Conservation (phyloP, 371 early-diverging fungal species). For the Cokeromyces recurvatus region DNA sequence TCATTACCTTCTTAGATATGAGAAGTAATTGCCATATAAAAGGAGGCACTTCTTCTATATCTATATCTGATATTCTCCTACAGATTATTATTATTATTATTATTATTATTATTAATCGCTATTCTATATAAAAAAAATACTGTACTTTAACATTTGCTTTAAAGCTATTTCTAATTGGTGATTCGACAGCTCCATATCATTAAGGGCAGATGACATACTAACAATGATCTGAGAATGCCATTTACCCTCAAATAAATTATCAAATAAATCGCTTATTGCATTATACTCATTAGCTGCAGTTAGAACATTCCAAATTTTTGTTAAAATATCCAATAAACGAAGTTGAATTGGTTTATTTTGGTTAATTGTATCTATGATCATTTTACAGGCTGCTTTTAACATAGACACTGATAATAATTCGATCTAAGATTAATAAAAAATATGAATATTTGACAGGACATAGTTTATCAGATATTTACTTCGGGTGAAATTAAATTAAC, state of each 20-base stretch:
- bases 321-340: constrained; percentile 39
- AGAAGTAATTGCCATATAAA: constrained; percentile 52
- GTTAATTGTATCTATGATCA: constrained; percentile 14
- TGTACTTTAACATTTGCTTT: constrained; percentile 31
- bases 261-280: constrained; percentile 25
- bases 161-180: constrained; percentile 34
- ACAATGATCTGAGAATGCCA: constrained; percentile 41
- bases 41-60: constrained; percentile 53
- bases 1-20: constrained; percentile 53
- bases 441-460: too few relatives aligned
- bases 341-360: constrained; percentile 34
- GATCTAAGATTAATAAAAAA: constrained; percentile 14
- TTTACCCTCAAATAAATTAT: constrained; percentile 28
- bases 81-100: too few relatives aligned
- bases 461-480: too few relatives aligned
- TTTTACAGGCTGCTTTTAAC: constrained; percentile 12
- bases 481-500: constrained; percentile 35
- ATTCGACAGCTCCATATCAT: constrained; percentile 45
- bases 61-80: constrained; percentile 47
- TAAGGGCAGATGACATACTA: constrained; percentile 41
- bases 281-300: constrained; percentile 23
- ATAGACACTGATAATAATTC: constrained; percentile 17
- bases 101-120: too few relatives aligned
- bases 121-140: too few relatives aligned
- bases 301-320: constrained; percentile 41